These are phyloP conservation scores for Penicillium sp. DNA, from an alignment of 2,329 filamentous ascomycete species.

Conservation along the genomic window DNA sequence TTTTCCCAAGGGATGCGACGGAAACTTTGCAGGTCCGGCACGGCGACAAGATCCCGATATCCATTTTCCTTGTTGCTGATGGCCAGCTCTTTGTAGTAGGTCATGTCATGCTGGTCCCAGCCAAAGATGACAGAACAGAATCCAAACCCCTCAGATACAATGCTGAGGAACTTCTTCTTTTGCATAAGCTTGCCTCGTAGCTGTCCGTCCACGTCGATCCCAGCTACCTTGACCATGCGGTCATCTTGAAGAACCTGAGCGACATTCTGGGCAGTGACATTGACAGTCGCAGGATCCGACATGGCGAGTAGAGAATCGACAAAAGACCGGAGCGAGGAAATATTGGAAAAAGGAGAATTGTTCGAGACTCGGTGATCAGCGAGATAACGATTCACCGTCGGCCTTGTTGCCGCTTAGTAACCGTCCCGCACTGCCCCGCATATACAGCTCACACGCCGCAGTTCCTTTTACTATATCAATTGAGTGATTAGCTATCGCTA, in stretches of 20 bases:
- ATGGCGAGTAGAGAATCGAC: conserved; percentile 5
- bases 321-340: neutral
- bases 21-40: conserved; percentile 71
- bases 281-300: conserved; percentile 4
- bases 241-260: conserved; percentile 64
- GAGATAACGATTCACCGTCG: neutral
- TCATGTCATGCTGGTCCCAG: conserved; percentile 95
- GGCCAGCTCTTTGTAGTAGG: conserved; percentile 75
- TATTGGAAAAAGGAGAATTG: too few species aligned
- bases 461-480: too few species aligned
- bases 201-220: conserved; percentile 79
- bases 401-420: conserved; percentile 11
- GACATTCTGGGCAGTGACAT: conserved; percentile 57
- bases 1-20: conserved; percentile 87
- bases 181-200: conserved; percentile 85
- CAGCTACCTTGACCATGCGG: conserved; percentile 76
- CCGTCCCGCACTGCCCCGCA: conserved; percentile 12
- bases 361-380: too few species aligned
- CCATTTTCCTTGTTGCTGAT: conserved; percentile 89
- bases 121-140: conserved; percentile 94
- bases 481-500: too few species aligned
- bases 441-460: conserved; percentile 7
- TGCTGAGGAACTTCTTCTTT: conserved; percentile 85
- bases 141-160: conserved; percentile 75
- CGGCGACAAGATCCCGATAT: conserved; percentile 76